These are phyloP conservation scores for Porphyrellus cyaneotinctus DNA, from an alignment of 768 basidiomycete species.

Conservation along the genomic window DNA sequence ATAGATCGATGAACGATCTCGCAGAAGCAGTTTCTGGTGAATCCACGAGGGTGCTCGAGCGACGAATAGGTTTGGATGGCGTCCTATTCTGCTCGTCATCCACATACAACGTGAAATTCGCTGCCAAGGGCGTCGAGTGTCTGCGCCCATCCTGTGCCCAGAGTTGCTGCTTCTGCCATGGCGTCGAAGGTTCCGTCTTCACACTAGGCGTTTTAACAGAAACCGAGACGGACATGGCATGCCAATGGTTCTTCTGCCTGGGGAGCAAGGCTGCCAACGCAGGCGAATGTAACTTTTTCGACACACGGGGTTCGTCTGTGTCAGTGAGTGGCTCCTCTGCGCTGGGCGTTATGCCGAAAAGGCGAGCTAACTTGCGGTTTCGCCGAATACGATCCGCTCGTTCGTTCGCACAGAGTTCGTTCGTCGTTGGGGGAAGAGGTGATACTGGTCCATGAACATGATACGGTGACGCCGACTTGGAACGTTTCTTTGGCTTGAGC, in stretches of 20 bases:
- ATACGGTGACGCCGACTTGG: constrained; percentile 29
- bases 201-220: constrained; percentile 17
- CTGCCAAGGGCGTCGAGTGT: constrained; percentile 53
- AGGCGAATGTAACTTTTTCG: constrained; percentile 23
- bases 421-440: constrained; percentile 60
- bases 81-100: constrained; percentile 7
- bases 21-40: constrained; percentile 27
- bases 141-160: constrained; percentile 37
- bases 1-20: constrained; percentile 58
- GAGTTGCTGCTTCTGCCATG: constrained; percentile 36
- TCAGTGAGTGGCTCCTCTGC: constrained; percentile 33
- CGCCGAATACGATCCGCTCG: constrained; percentile 71
- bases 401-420: constrained; percentile 57
- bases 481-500: constrained; percentile 23
- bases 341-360: constrained; percentile 69
- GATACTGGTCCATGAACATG: constrained; percentile 7
- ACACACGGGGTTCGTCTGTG: constrained; percentile 21
- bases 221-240: constrained; percentile 30
- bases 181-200: constrained; percentile 24
- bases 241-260: constrained; percentile 30
- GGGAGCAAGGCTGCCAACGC: constrained; percentile 27
- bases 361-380: constrained; percentile 72
- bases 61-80: constrained; percentile 1
- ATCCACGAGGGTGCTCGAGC: constrained; percentile 10
- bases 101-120: constrained; percentile 36